A percentile compares a stretch with the other conserved stretches of the same genome.
phyloP scores from a whole-genome alignment of 1,284 basidiomycete species.

The Fomes fomentarius region DNA sequence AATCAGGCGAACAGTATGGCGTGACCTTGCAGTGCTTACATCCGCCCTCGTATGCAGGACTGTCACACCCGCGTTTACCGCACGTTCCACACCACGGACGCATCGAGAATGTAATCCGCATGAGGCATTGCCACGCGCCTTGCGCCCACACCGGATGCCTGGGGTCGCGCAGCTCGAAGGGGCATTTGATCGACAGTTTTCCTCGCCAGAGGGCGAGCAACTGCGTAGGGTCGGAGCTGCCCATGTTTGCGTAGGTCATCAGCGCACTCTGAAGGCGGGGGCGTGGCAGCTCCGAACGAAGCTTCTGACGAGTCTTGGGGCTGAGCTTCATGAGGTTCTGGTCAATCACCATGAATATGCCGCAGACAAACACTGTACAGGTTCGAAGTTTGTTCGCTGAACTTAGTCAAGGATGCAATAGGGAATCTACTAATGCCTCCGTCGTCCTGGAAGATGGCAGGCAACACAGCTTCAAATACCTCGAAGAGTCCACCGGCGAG shows the following conservation, averaged over 20 bases:
- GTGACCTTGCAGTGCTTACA: background rate
- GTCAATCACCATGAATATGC: background rate
- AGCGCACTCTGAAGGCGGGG: background rate
- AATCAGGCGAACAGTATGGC: conserved; percentile 2
- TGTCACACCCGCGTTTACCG: background rate
- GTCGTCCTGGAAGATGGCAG: background rate
- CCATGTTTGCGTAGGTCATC: background rate
- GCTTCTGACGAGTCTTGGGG: background rate
- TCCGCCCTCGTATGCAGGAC: too few relatives aligned
- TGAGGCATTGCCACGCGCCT: conserved; percentile 3
- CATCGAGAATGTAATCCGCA: background rate
- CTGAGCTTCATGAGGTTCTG: background rate
- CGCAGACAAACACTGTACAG: background rate
- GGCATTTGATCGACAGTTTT: too few relatives aligned
- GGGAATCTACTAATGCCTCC: too few relatives aligned
- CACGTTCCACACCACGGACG: background rate
- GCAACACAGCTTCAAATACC: background rate
- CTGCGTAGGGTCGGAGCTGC: background rate
- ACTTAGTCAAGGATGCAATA: too few relatives aligned
- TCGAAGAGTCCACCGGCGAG: background rate
- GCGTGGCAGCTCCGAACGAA: background rate
- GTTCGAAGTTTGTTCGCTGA: too few relatives aligned
- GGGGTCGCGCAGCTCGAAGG: background rate
- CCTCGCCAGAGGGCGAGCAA: background rate
- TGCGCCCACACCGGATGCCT: conserved; percentile 1